phyloP scores from a whole-genome alignment of 2,329 filamentous ascomycete species.

The Phoma sp. region DNA sequence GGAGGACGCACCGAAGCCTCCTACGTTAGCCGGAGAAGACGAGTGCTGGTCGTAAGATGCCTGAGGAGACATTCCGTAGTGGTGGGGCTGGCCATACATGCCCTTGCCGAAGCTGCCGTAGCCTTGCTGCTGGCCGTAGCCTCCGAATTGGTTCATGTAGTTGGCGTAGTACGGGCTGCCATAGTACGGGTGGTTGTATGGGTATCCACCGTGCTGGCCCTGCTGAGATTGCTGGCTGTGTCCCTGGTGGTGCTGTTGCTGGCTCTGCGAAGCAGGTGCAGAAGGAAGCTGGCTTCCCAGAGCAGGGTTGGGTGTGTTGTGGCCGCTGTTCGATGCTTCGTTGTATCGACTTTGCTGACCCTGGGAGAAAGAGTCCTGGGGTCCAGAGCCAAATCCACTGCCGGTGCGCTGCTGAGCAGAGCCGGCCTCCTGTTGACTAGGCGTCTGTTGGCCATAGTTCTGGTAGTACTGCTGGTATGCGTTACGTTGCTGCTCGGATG shows the following conservation, averaged over 20 bases:
- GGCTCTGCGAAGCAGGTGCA: constrained; percentile 54
- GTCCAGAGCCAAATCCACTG: constrained; percentile 72
- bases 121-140: constrained; percentile 56
- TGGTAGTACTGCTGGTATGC: constrained; percentile 74
- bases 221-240: constrained; percentile 54
- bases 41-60: constrained; percentile 67
- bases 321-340: constrained; percentile 83
- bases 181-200: constrained; percentile 66
- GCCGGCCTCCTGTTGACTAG: constrained; percentile 72
- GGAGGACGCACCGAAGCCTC: constrained; percentile 57
- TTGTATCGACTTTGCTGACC: constrained; percentile 74
- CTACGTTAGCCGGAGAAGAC: constrained; percentile 67
- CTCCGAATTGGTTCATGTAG: constrained; percentile 69
- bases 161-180: constrained; percentile 66
- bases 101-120: constrained; percentile 62
- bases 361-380: constrained; percentile 67
- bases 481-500: constrained; percentile 74
- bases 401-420: constrained; percentile 77
- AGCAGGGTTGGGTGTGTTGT: constrained; percentile 87
- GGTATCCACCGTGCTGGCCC: constrained; percentile 50
- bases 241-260: constrained; percentile 56
- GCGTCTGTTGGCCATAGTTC: constrained; percentile 57
- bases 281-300: constrained; percentile 60
- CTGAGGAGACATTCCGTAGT: constrained; percentile 64
- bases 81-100: constrained; percentile 69